A percentile compares a stretch with the other conserved stretches of the same genome.
These are phyloP conservation scores for Exophiala xenobiotica DNA, from an alignment of 2,329 filamentous ascomycete species.

Conservation along the genomic window DNA sequence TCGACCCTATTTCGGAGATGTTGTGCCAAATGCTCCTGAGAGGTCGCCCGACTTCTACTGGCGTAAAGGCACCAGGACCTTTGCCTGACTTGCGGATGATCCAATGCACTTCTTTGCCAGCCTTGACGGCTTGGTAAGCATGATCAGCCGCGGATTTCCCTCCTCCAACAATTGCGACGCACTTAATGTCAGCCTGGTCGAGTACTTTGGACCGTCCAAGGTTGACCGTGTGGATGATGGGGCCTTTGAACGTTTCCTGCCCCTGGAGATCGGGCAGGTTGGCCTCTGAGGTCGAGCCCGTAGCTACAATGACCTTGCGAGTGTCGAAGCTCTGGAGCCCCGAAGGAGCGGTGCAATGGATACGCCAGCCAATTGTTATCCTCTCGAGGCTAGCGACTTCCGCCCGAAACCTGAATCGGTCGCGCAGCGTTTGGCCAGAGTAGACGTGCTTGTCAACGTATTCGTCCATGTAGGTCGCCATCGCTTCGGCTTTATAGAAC, in stretches of 20 bases:
- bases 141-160: conserved; percentile 65
- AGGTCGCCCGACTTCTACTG: not conserved
- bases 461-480: conserved; percentile 53
- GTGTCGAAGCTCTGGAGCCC: conserved; percentile 33
- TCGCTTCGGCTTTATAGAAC: conserved; percentile 41
- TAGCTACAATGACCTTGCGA: conserved; percentile 54
- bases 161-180: conserved; percentile 57
- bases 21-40: not conserved
- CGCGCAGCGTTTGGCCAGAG: conserved; percentile 49
- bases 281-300: conserved; percentile 54
- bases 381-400: conserved; percentile 49
- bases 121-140: conserved; percentile 59
- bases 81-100: conserved; percentile 42
- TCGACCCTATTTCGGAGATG: not conserved
- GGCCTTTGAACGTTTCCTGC: conserved; percentile 45
- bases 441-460: conserved; percentile 59
- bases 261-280: conserved; percentile 50
- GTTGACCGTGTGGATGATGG: conserved; percentile 52
- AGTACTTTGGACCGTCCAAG: conserved; percentile 46
- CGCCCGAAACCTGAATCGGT: conserved; percentile 51
- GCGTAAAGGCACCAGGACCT: conserved; percentile 31
- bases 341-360: conserved; percentile 33
- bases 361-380: conserved; percentile 43
- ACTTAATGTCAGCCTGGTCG: conserved; percentile 40
- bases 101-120: conserved; percentile 50